These are phyloP conservation scores for Cryptococcus sp. DNA, from an alignment of 1,284 basidiomycete species.

Conservation along the genomic window DNA sequence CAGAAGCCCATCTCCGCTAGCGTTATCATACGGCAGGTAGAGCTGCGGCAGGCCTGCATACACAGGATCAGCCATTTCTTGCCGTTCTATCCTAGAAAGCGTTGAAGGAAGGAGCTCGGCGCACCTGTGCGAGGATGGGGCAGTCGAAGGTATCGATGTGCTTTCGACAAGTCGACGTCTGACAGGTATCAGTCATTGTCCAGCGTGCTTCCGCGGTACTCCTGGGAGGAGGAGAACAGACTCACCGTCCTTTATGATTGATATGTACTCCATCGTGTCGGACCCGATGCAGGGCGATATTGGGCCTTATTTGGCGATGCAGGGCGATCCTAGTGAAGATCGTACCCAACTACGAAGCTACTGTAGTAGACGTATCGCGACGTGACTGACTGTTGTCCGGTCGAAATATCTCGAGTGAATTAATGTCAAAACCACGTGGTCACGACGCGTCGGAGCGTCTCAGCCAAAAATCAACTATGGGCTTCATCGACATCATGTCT, in stretches of 20 bases:
- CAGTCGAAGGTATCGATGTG: slow-evolving; percentile 42
- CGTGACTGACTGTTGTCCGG: too few species aligned
- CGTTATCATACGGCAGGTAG: slow-evolving; percentile 31
- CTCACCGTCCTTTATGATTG: slow-evolving; percentile 23
- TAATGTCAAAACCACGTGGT: too few species aligned
- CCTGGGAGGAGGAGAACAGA: background rate
- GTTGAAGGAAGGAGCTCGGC: background rate
- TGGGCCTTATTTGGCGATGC: background rate
- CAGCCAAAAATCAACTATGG: too few species aligned
- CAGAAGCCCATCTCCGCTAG: slow-evolving; percentile 22
- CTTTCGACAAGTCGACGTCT: slow-evolving; percentile 36
- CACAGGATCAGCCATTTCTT: background rate
- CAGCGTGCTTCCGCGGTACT: too few species aligned
- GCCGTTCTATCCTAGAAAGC: background rate
- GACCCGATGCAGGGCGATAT: background rate
- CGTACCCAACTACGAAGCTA: too few species aligned
- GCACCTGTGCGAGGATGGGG: slow-evolving; percentile 50
- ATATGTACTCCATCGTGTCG: slow-evolving; percentile 24
- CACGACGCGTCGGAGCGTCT: too few species aligned
- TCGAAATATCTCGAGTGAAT: too few species aligned
- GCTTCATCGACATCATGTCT: too few species aligned
- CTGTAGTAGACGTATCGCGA: too few species aligned
- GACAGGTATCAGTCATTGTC: background rate
- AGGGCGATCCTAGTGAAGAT: background rate
- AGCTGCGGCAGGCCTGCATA: slow-evolving; percentile 39